Conservation (phyloP, 108 stramenopile genomes). For the Skeletonema tropicum region DNA sequence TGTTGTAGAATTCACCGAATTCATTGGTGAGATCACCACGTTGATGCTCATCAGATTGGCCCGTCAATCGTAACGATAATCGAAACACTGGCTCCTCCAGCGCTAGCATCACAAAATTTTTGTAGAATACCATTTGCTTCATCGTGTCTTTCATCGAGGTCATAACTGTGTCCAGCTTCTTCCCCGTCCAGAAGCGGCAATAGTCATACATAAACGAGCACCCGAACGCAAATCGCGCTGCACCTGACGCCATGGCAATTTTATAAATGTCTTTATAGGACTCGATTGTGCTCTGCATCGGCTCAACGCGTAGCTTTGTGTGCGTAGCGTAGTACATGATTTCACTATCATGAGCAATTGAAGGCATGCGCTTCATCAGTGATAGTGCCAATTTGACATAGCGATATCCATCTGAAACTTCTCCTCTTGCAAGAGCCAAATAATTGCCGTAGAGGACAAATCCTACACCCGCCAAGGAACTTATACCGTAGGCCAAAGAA, state of each 20-base stretch:
- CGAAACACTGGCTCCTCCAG: background rate
- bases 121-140: background rate
- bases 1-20: no score
- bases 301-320: no score
- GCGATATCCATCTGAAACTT: slow-evolving; percentile 5
- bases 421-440: background rate
- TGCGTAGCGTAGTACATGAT: no score
- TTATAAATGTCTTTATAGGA: background rate
- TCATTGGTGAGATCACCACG: no score
- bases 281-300: slow-evolving; percentile 9
- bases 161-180: background rate
- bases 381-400: slow-evolving; percentile 9
- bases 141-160: background rate
- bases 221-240: slow-evolving; percentile 2
- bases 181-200: slow-evolving; percentile 5
- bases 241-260: slow-evolving; percentile 11
- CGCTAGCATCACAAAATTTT: background rate
- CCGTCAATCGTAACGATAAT: background rate
- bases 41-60: no score
- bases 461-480: slow-evolving; percentile 6
- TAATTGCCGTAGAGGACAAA: slow-evolving; percentile 24
- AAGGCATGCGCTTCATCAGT: no score
- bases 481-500: slow-evolving; percentile 25
- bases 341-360: no score
- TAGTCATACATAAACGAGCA: background rate